Evolutionary conservation across 345 rosid genomes (phyloP), one percentile per base, ranked within the genome.

Genomic region (Erysimum cheiranthoides): DNA sequence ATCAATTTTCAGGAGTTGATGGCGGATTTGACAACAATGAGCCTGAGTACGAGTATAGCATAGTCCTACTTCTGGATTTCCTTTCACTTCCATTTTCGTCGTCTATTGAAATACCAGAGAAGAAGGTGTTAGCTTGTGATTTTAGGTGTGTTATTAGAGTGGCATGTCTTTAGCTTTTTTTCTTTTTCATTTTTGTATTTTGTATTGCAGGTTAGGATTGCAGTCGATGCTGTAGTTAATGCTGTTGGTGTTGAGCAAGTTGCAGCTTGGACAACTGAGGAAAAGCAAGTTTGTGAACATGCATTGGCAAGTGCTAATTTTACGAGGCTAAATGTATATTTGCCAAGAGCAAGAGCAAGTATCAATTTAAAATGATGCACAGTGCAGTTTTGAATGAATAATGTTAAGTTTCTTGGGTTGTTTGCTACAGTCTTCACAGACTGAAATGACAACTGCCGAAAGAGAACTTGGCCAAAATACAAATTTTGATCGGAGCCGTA

Each of bases 361-460:
- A n/a, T 21, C 25, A 21, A 21, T 21, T 21, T 27, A 57, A 16
- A 43, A 73, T 31, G 27, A 36, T 8, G 66, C 42, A 60, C 43
- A 25, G 51, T 65, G 45, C 10, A 38, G 31, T 38, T 68, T 49
- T 21, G 1, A 21, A 21, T 51, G 57, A 64, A 60, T 74, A 28
- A 27, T 35, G 45, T 61, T n/a, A 30, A 28, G 56, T 82, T 35
- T 81, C 63, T 67, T 66, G 69, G 43, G 69, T 66, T 73, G 66
- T 73, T 70, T 60, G 56, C 38, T 36, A 70, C 40, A 61, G 30
- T 70, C 18, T 79, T 70, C 59, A 40, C 85, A 96, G 98, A 96
- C 98, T 64, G 98, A 96, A 85, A 90, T 96, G 98, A 96, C 99
- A 66, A 96, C 99, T 61, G 97, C 99, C n/a, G 99, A 96, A 80